Conservation (phyloP, 2,329 filamentous ascomycete species). For the Aspergillus ruber region DNA sequence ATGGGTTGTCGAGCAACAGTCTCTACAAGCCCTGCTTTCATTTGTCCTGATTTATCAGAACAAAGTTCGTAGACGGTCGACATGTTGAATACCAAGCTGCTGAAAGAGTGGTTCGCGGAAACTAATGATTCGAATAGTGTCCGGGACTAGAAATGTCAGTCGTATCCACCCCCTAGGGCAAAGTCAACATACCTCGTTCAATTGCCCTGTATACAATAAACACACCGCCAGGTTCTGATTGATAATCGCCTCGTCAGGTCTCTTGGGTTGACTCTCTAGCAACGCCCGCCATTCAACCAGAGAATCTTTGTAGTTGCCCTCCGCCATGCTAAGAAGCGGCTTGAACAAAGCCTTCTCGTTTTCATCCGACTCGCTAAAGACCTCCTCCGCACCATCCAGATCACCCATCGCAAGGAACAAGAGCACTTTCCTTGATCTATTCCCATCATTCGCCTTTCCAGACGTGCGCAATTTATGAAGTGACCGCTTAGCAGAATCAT, state of each 20-base stretch:
- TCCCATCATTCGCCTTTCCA: slow-evolving; percentile 22
- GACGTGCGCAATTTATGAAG: slow-evolving; percentile 52
- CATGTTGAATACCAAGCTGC: slow-evolving; percentile 80
- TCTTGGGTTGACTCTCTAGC: slow-evolving; percentile 38
- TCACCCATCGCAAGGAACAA: slow-evolving; percentile 77
- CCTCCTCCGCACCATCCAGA: slow-evolving; percentile 56
- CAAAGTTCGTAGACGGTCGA: slow-evolving; percentile 88
- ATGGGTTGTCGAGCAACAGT: slow-evolving; percentile 57
- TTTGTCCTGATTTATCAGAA: slow-evolving; percentile 63
- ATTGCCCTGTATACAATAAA: slow-evolving; percentile 70
- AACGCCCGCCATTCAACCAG: slow-evolving; percentile 55
- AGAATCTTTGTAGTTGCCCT: slow-evolving; percentile 64
- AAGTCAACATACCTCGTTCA: slow-evolving; percentile 56
- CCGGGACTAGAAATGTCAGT: slow-evolving; percentile 48
- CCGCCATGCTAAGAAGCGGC: slow-evolving; percentile 71
- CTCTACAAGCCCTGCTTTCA: slow-evolving; percentile 68
- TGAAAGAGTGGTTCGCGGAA: slow-evolving; percentile 59
- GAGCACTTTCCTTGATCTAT: slow-evolving; percentile 48
- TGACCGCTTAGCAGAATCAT: slow-evolving; percentile 70
- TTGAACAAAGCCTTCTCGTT: slow-evolving; percentile 37
- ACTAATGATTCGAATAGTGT: slow-evolving; percentile 61
- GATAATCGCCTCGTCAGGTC: slow-evolving; percentile 59
- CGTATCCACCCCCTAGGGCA: neutral
- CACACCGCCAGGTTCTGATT: slow-evolving; percentile 79
- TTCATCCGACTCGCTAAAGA: slow-evolving; percentile 38